A percentile compares a stretch with the other conserved stretches of the same genome.
Conservation (phyloP, 441 rosid genomes). For the Populus tomentosa region DNA sequence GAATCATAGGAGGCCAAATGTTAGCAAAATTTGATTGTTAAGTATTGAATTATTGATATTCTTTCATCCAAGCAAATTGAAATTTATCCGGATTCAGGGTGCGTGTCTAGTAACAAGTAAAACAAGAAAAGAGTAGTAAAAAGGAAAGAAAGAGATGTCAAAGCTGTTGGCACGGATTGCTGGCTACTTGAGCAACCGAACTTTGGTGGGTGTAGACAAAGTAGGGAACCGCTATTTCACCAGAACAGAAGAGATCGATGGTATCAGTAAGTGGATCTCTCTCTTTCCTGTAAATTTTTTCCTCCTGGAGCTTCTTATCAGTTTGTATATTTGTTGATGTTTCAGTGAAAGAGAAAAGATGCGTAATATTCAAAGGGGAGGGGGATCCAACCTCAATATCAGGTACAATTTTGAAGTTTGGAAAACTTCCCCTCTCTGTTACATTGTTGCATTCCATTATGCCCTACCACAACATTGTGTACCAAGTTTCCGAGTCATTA, state of each 20-base stretch:
- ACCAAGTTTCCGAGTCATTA: neutral
- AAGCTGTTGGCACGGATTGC: conserved; percentile 64
- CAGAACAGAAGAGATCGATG: conserved; percentile 74
- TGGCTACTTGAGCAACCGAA: conserved; percentile 57
- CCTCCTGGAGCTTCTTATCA: neutral
- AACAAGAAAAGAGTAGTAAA: neutral
- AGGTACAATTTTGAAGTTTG: conserved; percentile 30
- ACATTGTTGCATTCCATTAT: neutral
- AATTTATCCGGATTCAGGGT: neutral
- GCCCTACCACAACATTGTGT: neutral
- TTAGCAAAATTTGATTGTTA: neutral
- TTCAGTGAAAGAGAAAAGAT: conserved; percentile 93
- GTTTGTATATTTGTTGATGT: conserved; percentile 19
- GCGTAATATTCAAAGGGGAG: conserved; percentile 81
- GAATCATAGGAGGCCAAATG: neutral
- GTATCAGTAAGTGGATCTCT: conserved; percentile 57
- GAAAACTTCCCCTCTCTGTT: neutral
- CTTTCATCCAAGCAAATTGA: neutral
- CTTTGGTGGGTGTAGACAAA: conserved; percentile 57
- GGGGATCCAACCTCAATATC: conserved; percentile 83
- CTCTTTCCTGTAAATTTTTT: neutral
- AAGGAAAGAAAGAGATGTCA: conserved; percentile 43
- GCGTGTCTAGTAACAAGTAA: neutral
- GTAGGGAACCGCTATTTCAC: conserved; percentile 85
- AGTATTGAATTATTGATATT: neutral